Conservation (phyloP, 768 basidiomycete genomes). For the Hygrocybe coccinea region DNA sequence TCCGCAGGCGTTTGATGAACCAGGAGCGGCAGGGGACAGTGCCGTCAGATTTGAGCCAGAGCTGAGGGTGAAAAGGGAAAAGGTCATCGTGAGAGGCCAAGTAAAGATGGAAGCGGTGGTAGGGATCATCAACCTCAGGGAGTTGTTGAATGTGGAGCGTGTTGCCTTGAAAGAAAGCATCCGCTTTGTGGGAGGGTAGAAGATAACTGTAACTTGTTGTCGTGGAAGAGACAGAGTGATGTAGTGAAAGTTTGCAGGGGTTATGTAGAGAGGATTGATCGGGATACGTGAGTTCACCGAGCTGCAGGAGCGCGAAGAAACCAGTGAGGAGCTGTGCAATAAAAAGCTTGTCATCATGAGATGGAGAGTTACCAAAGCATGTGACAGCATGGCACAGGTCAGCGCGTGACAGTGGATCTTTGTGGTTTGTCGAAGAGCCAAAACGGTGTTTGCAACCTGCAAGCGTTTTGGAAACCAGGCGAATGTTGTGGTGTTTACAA, state of each 20-base stretch:
- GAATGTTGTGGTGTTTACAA: background rate
- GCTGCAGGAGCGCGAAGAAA: constrained; percentile 3
- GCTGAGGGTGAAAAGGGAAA: constrained; percentile 18
- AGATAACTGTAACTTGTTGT: too few species aligned
- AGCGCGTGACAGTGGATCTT: constrained; percentile 7
- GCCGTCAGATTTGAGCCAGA: constrained; percentile 32
- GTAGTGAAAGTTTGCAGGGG: too few species aligned
- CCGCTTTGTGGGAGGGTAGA: too few species aligned
- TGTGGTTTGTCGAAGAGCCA: background rate
- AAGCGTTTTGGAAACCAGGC: constrained; percentile 12
- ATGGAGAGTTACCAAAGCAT: background rate
- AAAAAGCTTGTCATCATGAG: constrained; percentile 22
- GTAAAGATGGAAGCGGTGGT: too few species aligned
- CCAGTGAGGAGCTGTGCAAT: constrained; percentile 11
- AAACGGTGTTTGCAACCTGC: constrained; percentile 7
- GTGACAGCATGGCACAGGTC: constrained; percentile 4
- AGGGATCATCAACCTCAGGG: too few species aligned
- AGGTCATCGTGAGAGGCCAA: too few species aligned
- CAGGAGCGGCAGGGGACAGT: constrained; percentile 30
- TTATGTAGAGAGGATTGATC: too few species aligned
- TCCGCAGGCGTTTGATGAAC: constrained; percentile 29
- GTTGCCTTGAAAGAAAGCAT: too few species aligned
- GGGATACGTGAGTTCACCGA: background rate
- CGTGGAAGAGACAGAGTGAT: too few species aligned
- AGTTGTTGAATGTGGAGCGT: too few species aligned